phyloP scores from a whole-genome alignment of 106 monocot genomes.

The Cymbidium sinense region DNA sequence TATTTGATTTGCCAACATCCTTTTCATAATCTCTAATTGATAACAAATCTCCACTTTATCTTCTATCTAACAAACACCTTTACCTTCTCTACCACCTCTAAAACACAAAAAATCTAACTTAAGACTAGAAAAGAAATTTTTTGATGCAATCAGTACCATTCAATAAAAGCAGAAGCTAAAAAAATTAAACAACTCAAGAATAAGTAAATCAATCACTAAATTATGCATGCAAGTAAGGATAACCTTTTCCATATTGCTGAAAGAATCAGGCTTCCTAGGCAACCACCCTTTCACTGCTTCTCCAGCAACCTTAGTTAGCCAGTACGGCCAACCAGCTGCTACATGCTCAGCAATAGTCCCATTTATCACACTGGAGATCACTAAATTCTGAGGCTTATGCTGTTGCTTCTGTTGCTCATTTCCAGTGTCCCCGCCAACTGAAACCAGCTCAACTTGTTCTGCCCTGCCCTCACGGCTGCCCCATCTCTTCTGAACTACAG shows the following conservation, averaged over 20 bases:
- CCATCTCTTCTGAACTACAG: conserved; percentile 12
- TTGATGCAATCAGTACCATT: too few species aligned
- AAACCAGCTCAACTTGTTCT: background rate
- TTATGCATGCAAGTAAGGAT: background rate
- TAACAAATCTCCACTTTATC: too few species aligned
- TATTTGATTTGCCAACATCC: too few species aligned
- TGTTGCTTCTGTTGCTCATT: background rate
- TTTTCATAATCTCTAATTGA: too few species aligned
- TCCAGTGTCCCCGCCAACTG: background rate
- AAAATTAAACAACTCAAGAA: background rate
- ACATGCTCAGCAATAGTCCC: conserved; percentile 21
- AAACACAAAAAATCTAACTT: background rate
- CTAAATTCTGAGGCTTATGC: conserved; percentile 3
- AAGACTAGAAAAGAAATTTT: background rate
- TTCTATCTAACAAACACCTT: too few species aligned
- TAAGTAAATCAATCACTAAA: background rate
- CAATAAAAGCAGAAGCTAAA: background rate
- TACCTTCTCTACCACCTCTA: background rate
- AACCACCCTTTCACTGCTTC: conserved; percentile 12
- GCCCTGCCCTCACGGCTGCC: conserved; percentile 3
- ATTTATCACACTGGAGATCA: conserved; percentile 28
- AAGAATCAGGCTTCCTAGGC: conserved; percentile 10
- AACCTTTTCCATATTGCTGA: conserved; percentile 57
- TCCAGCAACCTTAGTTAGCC: conserved; percentile 11
- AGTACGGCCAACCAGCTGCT: conserved; percentile 10